Percentiles rank a stretch among this genome's conserved stretches.
Conservation (phyloP, 495 filamentous ascomycete genomes). For the Aspergillus steynii region DNA sequence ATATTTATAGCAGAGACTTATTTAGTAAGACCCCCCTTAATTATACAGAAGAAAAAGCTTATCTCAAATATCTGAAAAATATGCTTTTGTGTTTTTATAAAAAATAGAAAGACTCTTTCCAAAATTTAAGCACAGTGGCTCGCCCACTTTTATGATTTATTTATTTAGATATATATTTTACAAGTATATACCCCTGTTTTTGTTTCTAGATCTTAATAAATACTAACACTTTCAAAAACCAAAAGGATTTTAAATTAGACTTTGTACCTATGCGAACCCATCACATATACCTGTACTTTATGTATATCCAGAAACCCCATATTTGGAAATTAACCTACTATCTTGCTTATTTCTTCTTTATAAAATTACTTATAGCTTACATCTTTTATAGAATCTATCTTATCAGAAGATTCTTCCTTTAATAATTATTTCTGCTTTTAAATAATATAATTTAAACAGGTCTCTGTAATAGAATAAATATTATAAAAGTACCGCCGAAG, state of each 20-base stretch:
- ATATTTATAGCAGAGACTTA: conserved; percentile 13
- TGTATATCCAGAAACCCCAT: background rate
- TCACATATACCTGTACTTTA: conserved; percentile 8
- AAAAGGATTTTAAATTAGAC: background rate
- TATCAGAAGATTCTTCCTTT: background rate
- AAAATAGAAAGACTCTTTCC: conserved; percentile 1
- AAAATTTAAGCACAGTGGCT: conserved; percentile 4
- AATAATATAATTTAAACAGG: conserved; percentile 2
- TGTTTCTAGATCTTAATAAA: background rate
- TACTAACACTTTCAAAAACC: background rate
- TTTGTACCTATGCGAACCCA: conserved; percentile 4
- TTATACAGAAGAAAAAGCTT: conserved; percentile 18
- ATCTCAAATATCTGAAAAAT: conserved; percentile 1
- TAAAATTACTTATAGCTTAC: background rate
- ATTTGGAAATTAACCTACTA: background rate
- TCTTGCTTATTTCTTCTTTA: background rate
- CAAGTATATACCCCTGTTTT: background rate
- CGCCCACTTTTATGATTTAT: conserved; percentile 1
- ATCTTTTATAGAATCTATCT: background rate
- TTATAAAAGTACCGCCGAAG: conserved; percentile 7
- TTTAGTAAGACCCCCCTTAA: conserved; percentile 16
- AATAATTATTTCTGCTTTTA: conserved; percentile 2
- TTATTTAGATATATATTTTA: background rate
- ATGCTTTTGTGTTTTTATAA: background rate
- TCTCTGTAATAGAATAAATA: conserved; percentile 6